Evolutionary conservation across 305 asterid species (phyloP).

Genomic region (Stenogyne calaminthoides): DNA sequence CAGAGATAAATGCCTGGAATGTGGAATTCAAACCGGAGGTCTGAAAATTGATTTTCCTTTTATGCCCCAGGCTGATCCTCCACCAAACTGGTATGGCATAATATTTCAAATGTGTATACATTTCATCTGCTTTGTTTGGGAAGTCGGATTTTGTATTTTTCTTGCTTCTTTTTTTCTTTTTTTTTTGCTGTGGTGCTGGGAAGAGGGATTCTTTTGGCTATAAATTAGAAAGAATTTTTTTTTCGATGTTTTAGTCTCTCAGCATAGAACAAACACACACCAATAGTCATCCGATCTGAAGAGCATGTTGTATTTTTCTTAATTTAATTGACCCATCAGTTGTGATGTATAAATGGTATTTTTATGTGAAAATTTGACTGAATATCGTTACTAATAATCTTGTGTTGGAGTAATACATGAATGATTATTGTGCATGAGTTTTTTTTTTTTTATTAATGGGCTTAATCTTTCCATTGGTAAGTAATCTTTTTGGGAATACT

Average conservation of each 20-base stretch:
- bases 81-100: conserved; percentile 36
- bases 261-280: conserved; percentile 32
- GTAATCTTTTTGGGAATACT: background rate
- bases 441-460: background rate
- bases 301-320: conserved; percentile 59
- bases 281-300: conserved; percentile 32
- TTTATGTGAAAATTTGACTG: conserved; percentile 50
- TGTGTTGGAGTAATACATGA: background rate
- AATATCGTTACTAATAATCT: conserved; percentile 30
- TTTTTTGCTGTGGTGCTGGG: conserved; percentile 32
- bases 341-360: conserved; percentile 56
- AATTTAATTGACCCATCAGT: conserved; percentile 29
- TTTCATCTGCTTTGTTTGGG: conserved; percentile 36
- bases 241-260: conserved; percentile 25
- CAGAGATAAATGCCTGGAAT: conserved; percentile 27
- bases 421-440: background rate
- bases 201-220: conserved; percentile 33
- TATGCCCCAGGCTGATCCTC: conserved; percentile 21
- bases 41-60: conserved; percentile 29
- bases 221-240: conserved; percentile 19
- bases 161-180: conserved; percentile 4
- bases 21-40: conserved; percentile 31
- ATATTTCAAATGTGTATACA: conserved; percentile 42
- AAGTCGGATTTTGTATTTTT: conserved; percentile 37
- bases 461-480: background rate